Evolutionary conservation across 208 protist species (phyloP), one percentile per base, ranked within the genome.

Genomic region (Vickermania spadyakhi): DNA sequence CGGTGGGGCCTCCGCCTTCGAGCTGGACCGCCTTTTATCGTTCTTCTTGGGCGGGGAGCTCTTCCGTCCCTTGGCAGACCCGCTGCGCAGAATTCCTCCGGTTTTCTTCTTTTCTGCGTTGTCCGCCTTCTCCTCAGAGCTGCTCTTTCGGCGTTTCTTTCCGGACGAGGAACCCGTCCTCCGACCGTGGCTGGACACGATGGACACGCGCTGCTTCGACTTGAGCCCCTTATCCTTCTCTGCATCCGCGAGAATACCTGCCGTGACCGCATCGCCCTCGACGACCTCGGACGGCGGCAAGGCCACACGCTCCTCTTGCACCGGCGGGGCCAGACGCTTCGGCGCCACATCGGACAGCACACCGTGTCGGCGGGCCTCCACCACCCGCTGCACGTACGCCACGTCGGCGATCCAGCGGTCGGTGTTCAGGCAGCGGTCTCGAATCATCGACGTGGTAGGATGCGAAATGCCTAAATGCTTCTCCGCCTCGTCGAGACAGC

Each of bases 361-460:
- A 18, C 36, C 36, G 36, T 45, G 36, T 7, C 36, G 36, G 7
- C 36, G 36, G 18, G 36, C 36, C 36, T 45, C 36, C 36, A 45
- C 11, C 36, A 45, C 36, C 11, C 36, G 36, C 36, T 45, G 36
- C 11, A 45, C 36, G 36, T 45, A 45, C 18, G 36, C 36, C 36
- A n/a, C 36, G 36, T 45, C 36, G 36, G 36, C 36, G 36, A 79
- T 66, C 73, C 75, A 82, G 52, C 23, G 41, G 2, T 60, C 36
- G 2, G 75, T 64, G 54, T 84, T 63, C 28, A 70, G 77, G 52
- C 84, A 94, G 57, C 81, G 78, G 28, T 81, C 72, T 26, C 70
- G 70, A 36, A 94, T 67, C 68, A 89, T 79, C 1, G 59, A 25
- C 0, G 88, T 94, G 4, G 81, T 94, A 4, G 84, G 68, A 60